phyloP scores from a whole-genome alignment of 768 basidiomycete species.

The Boletus subparvulus region DNA sequence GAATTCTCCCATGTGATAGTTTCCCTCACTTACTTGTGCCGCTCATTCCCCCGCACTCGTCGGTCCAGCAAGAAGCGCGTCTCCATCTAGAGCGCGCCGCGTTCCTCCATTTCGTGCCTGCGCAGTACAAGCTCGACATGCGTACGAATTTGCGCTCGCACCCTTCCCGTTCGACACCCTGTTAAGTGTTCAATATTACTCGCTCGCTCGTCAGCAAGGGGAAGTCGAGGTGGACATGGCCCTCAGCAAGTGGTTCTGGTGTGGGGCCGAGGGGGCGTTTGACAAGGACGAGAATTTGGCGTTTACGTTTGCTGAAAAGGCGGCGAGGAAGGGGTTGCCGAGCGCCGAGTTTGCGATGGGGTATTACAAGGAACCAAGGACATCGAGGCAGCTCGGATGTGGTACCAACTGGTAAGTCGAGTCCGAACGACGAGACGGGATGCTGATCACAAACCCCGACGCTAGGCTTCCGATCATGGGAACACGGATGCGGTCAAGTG shows the following conservation, averaged over 20 bases:
- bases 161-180: conserved; percentile 88
- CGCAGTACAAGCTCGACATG: conserved; percentile 90
- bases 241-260: conserved; percentile 56
- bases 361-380: too few relatives aligned
- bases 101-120: conserved; percentile 78
- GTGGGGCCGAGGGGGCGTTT: too few relatives aligned
- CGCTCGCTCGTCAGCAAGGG: conserved; percentile 76
- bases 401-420: too few relatives aligned
- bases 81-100: conserved; percentile 82
- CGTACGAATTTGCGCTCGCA: conserved; percentile 87
- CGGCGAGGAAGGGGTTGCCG: too few relatives aligned
- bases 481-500: too few relatives aligned
- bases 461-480: too few relatives aligned
- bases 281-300: too few relatives aligned
- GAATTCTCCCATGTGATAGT: conserved; percentile 41
- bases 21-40: conserved; percentile 51
- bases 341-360: too few relatives aligned
- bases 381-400: too few relatives aligned
- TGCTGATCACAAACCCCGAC: too few relatives aligned
- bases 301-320: too few relatives aligned
- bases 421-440: too few relatives aligned
- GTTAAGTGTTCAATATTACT: conserved; percentile 88
- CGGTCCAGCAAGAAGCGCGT: conserved; percentile 59
- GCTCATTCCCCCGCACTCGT: conserved; percentile 51
- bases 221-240: conserved; percentile 97